A percentile compares a stretch with the other conserved stretches of the same genome.
phyloP scores from a whole-genome alignment of 345 rosid species.

The Camelina sativa region DNA sequence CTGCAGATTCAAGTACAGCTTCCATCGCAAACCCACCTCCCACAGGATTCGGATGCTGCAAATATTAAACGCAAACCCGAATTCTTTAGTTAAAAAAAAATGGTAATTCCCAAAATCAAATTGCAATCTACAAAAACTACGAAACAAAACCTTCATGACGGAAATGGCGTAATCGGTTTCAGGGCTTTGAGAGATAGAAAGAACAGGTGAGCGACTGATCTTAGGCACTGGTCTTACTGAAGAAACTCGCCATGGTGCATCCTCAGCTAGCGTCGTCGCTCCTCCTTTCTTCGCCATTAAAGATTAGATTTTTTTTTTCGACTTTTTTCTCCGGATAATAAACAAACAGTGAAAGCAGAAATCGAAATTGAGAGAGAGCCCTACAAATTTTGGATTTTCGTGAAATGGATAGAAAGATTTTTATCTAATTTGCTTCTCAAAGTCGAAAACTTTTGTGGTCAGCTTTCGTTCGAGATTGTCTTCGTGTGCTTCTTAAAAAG shows the following conservation, averaged over 20 bases:
- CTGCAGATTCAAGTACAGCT: slow-evolving; percentile 84
- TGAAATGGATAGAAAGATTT: slow-evolving; percentile 35
- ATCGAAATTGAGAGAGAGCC: slow-evolving; percentile 4
- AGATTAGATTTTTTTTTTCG: background rate
- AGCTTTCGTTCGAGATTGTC: slow-evolving; percentile 43
- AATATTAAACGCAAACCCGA: background rate
- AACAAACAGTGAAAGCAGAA: background rate
- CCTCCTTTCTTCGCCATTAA: slow-evolving; percentile 71
- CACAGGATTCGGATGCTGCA: slow-evolving; percentile 78
- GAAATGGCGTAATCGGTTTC: slow-evolving; percentile 63
- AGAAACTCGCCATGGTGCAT: slow-evolving; percentile 85
- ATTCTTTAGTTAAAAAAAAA: background rate
- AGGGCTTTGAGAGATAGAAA: slow-evolving; percentile 60
- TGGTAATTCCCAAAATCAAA: background rate
- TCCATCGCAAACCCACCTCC: slow-evolving; percentile 77
- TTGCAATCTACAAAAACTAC: background rate
- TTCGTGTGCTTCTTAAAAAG: slow-evolving; percentile 37
- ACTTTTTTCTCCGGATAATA: background rate
- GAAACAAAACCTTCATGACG: slow-evolving; percentile 60
- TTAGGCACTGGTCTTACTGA: slow-evolving; percentile 68
- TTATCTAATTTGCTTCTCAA: background rate
- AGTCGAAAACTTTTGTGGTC: slow-evolving; percentile 40
- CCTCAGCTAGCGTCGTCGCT: slow-evolving; percentile 60
- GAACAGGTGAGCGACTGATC: slow-evolving; percentile 71
- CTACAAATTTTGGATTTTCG: background rate